Evolutionary conservation across 2,329 filamentous ascomycete genomes (phyloP).

Genomic region (Rhinocladiella similis): DNA sequence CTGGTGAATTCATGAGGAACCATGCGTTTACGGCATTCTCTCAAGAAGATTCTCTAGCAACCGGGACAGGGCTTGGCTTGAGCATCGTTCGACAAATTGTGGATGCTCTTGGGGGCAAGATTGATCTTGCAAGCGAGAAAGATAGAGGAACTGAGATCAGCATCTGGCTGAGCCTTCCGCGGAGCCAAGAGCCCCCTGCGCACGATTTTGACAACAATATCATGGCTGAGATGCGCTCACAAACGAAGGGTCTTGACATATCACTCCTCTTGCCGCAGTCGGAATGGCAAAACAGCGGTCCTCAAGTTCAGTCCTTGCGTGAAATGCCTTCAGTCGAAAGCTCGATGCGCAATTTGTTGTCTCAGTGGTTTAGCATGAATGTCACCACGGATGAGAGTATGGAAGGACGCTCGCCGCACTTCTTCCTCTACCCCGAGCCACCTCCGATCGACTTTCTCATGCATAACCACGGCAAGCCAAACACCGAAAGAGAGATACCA

Average conservation of each 20-base stretch:
- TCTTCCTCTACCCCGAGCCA: slow-evolving; percentile 29
- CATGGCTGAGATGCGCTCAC: slow-evolving; percentile 15
- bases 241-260: slow-evolving; percentile 15
- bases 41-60: slow-evolving; percentile 62
- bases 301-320: neutral
- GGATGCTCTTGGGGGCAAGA: slow-evolving; percentile 58
- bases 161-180: slow-evolving; percentile 25
- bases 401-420: slow-evolving; percentile 16
- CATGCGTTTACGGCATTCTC: slow-evolving; percentile 58
- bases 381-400: slow-evolving; percentile 16
- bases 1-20: slow-evolving; percentile 60
- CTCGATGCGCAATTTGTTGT: slow-evolving; percentile 18
- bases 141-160: slow-evolving; percentile 57
- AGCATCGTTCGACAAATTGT: slow-evolving; percentile 65
- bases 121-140: slow-evolving; percentile 57
- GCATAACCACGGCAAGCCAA: slow-evolving; percentile 35
- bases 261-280: slow-evolving; percentile 16
- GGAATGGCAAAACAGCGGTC: neutral
- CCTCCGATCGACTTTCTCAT: slow-evolving; percentile 38
- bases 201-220: slow-evolving; percentile 4
- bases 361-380: slow-evolving; percentile 26
- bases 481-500: slow-evolving; percentile 30
- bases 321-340: slow-evolving; percentile 23
- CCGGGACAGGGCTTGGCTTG: slow-evolving; percentile 56
- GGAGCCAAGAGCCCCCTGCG: neutral